Evolutionary conservation across 2,329 filamentous ascomycete species (phyloP), one percentile per base, ranked within the genome.

Genomic region (Diaporthe vexans): DNA sequence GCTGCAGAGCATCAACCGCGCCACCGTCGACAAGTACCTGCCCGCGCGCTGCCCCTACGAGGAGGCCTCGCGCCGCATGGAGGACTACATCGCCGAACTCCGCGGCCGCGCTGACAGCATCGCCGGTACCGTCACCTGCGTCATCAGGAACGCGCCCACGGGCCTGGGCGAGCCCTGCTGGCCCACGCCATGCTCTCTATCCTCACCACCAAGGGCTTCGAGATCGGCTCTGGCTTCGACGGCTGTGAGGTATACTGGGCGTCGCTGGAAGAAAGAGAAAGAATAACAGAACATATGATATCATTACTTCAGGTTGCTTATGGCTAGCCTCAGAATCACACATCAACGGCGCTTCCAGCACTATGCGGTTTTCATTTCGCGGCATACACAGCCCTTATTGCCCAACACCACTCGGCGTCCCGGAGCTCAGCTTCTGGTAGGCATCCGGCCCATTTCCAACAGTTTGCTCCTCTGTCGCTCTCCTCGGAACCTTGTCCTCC

Each of bases 151-250:
- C n/a, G n/a, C n/a, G n/a, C n/a, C n/a, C n/a, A n/a, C n/a, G n/a
- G n/a, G n/a, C n/a, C n/a, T n/a, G n/a, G n/a, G n/a, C n/a, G n/a
- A n/a, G n/a, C n/a, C n/a, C n/a, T n/a, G n/a, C n/a, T n/a, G n/a
- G n/a, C n/a, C n/a, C n/a, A n/a, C 73, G 97, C 94, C 67, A 98
- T 99, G 94, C 90, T 98, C 77, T 95, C 92, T 82, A 98, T 98
- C 79, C 97, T 97, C 7, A 95, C 97, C 4, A 96, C 94, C 51
- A 99, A 98, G 86, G 96, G 94, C 72, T 98, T 98, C 81, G 96
- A 98, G 82, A 93, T 98, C 77, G 97, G 97, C 72, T 97, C 94
- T 71, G 97, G 97, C 17, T 98, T 98, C 83, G 92, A 89, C 68
- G 96, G 97, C 74, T 94, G 93, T 80, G 93, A 95, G 82, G 89